Percentiles rank a stretch among this genome's conserved stretches.
Conservation (phyloP, 305 asterid genomes). For the Withania somnifera region DNA sequence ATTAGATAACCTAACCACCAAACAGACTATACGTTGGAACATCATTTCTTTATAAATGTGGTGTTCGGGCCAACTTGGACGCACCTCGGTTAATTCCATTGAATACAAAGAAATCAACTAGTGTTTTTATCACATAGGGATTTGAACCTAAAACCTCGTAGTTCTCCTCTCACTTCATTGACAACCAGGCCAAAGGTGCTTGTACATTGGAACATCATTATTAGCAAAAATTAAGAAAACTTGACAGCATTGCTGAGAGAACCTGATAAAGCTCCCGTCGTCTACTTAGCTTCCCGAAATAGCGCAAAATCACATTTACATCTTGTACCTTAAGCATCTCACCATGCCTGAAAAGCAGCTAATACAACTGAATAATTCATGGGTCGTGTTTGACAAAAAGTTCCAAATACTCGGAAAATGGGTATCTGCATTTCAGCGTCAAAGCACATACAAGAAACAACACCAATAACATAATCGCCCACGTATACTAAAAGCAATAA, state of each 20-base stretch:
- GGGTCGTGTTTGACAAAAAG: background rate
- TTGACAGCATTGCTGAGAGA: conserved; percentile 2
- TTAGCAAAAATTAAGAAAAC: conserved; percentile 1
- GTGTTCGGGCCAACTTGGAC: background rate
- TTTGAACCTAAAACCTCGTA: background rate
- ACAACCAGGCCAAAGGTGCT: background rate
- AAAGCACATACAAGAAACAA: background rate
- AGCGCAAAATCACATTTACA: conserved; percentile 68
- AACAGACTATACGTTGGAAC: background rate
- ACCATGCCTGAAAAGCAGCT: conserved; percentile 52
- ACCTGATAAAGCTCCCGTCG: conserved; percentile 76
- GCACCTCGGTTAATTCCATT: background rate
- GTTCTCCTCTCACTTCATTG: background rate
- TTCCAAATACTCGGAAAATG: conserved; percentile 1
- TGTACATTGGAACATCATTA: background rate
- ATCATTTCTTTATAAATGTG: background rate
- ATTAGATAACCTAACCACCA: background rate
- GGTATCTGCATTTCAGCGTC: background rate
- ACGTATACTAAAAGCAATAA: background rate
- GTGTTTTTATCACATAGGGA: background rate
- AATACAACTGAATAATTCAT: conserved; percentile 7
- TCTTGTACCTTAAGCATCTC: conserved; percentile 55
- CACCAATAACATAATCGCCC: background rate
- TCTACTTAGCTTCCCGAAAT: conserved; percentile 62
- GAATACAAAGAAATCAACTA: background rate